These are phyloP conservation scores for Ogataea philodendri DNA, from an alignment of 805 yeast genomes.

Conservation along the genomic window DNA sequence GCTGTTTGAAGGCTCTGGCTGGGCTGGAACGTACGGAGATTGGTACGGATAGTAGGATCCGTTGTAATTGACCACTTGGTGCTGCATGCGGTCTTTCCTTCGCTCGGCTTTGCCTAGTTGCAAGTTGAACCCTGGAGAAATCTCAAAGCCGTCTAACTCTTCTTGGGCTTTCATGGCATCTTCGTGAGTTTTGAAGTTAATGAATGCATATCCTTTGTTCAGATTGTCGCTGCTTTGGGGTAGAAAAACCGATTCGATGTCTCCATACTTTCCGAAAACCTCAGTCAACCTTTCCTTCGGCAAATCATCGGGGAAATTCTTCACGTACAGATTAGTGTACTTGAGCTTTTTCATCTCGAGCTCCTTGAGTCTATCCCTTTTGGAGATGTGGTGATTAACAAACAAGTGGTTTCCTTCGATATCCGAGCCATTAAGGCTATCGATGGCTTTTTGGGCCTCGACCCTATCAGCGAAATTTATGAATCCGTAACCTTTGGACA, in stretches of 20 bases:
- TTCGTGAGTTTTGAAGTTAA: constrained; percentile 47
- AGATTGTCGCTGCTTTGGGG: constrained; percentile 40
- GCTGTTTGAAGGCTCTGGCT: constrained; percentile 5
- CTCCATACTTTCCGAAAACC: constrained; percentile 46
- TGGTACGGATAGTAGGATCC: constrained; percentile 13
- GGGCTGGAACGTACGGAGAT: constrained; percentile 5
- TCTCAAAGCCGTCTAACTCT: constrained; percentile 43
- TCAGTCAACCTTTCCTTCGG: constrained; percentile 39
- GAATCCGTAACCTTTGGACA: constrained; percentile 59
- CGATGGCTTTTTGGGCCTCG: constrained; percentile 63
- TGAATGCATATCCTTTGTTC: constrained; percentile 51
- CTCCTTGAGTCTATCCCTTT: constrained; percentile 54
- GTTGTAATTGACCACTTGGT: constrained; percentile 24
- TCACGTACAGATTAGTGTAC: constrained; percentile 54
- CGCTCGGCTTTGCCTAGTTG: constrained; percentile 48
- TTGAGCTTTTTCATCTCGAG: constrained; percentile 45
- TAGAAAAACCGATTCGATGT: constrained; percentile 49
- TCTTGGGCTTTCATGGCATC: constrained; percentile 50
- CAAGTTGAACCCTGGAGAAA: constrained; percentile 31
- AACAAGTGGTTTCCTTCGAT: constrained; percentile 39
- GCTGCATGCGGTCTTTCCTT: constrained; percentile 29
- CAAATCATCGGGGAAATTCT: constrained; percentile 43
- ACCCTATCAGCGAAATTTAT: constrained; percentile 56
- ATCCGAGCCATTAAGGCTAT: constrained; percentile 31
- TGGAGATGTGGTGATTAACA: constrained; percentile 64